A percentile compares a stretch with the other conserved stretches of the same genome.
Evolutionary conservation across 2,329 filamentous ascomycete genomes (phyloP).

Genomic region (Didymella arachidicola): DNA sequence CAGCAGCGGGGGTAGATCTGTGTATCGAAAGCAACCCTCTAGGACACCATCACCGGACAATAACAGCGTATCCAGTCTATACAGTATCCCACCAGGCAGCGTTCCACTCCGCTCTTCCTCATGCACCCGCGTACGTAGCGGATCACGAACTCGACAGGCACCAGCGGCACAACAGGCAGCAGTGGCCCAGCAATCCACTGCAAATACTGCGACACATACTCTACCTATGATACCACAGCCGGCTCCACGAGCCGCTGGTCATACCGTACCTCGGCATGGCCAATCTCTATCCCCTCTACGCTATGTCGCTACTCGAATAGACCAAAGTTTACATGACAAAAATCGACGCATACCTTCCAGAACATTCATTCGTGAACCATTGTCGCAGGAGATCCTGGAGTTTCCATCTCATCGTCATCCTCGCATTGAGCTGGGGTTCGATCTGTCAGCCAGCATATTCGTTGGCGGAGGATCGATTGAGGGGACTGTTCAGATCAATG

Average conservation of each 20-base stretch:
- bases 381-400: constrained; percentile 59
- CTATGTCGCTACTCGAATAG: constrained; percentile 50
- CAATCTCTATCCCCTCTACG: constrained; percentile 54
- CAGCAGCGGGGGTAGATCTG: constrained; percentile 39
- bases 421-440: constrained; percentile 58
- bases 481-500: constrained; percentile 57
- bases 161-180: constrained; percentile 28
- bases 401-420: constrained; percentile 59
- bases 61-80: constrained; percentile 54
- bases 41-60: constrained; percentile 48
- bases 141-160: constrained; percentile 32
- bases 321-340: constrained; percentile 55
- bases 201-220: constrained; percentile 24
- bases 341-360: constrained; percentile 55
- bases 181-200: constrained; percentile 26
- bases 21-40: constrained; percentile 35
- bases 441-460: constrained; percentile 60
- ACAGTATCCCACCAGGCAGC: constrained; percentile 55
- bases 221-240: constrained; percentile 33
- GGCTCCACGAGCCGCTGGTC: constrained; percentile 37
- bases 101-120: constrained; percentile 59
- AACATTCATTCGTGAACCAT: constrained; percentile 58
- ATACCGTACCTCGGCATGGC: constrained; percentile 56
- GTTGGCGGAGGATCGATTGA: constrained; percentile 64
- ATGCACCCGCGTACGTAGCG: constrained; percentile 38